Percentiles rank a stretch among this genome's conserved stretches.
These are phyloP conservation scores for Syncephalis plumigaleata DNA, from an alignment of 371 early-diverging fungal genomes.

Conservation along the genomic window DNA sequence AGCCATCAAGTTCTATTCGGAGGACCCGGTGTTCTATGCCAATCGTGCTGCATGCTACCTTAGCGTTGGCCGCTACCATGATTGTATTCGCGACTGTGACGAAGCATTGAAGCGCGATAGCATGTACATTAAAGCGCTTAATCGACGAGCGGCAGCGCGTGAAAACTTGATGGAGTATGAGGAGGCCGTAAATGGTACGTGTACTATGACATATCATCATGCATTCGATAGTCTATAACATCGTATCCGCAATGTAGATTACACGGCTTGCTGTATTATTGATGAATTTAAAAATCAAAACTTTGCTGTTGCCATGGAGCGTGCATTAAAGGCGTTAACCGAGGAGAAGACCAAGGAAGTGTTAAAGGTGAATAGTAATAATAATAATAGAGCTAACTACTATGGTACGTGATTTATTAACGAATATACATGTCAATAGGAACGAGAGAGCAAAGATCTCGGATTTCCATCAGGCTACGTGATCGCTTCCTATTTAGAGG, in stretches of 20 bases:
- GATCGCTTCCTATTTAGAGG: constrained; percentile 77
- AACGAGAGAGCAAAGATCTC: constrained; percentile 23
- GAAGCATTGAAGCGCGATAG: constrained; percentile 60
- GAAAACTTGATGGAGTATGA: constrained; percentile 43
- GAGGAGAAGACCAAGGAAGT: constrained; percentile 60
- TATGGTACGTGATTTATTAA: background rate
- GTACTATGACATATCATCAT: background rate
- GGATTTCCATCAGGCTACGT: constrained; percentile 81
- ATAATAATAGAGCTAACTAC: background rate
- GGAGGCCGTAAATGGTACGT: constrained; percentile 60
- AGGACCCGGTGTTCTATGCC: constrained; percentile 77
- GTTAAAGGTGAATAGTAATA: constrained; percentile 21
- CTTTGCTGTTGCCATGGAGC: constrained; percentile 71
- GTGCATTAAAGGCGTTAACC: constrained; percentile 70
- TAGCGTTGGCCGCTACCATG: constrained; percentile 43
- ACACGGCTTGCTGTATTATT: constrained; percentile 79
- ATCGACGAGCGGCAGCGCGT: constrained; percentile 71
- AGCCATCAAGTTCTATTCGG: constrained; percentile 60
- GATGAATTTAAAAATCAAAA: constrained; percentile 79
- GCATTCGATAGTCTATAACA: background rate
- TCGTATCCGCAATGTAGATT: constrained; percentile 34
- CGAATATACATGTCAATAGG: background rate
- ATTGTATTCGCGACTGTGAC: constrained; percentile 56
- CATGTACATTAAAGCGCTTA: constrained; percentile 68
- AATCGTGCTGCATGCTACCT: constrained; percentile 91